phyloP scores from a whole-genome alignment of 176 grass and related monocot genomes.

The Avena insularis region DNA sequence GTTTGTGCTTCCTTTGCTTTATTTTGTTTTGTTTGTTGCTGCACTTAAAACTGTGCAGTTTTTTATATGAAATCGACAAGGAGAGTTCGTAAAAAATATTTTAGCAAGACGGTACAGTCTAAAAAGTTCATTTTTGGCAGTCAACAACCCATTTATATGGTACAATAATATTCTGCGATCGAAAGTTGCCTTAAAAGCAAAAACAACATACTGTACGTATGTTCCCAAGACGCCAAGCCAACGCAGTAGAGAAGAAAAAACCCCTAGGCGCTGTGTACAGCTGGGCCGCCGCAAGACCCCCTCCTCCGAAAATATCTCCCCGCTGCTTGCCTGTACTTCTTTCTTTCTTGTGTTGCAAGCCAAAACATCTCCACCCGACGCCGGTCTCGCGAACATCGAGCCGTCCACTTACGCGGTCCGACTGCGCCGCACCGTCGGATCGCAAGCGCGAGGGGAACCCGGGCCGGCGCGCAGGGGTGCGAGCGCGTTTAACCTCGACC shows the following conservation, averaged over 20 bases:
- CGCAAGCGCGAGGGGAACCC: neutral
- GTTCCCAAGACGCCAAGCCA: conserved; percentile 7
- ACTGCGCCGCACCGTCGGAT: conserved; percentile 27
- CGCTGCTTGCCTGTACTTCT: neutral
- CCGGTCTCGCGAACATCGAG: neutral
- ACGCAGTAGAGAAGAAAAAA: neutral
- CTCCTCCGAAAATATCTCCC: conserved; percentile 5
- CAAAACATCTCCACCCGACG: neutral
- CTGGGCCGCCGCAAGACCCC: conserved; percentile 28
- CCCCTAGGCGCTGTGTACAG: conserved; percentile 39
- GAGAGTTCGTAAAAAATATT: too few relatives aligned
- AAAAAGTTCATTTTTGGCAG: neutral
- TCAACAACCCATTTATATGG: neutral
- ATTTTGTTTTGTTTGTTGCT: too few relatives aligned
- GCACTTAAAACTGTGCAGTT: too few relatives aligned
- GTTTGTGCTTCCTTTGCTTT: too few relatives aligned
- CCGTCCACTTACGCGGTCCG: conserved; percentile 27
- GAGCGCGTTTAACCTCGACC: conserved; percentile 31
- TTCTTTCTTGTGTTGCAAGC: conserved; percentile 59
- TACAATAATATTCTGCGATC: neutral
- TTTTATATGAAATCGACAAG: too few relatives aligned
- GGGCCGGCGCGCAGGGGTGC: neutral
- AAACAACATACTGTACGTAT: neutral
- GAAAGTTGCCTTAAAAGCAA: neutral
- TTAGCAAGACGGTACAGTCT: too few relatives aligned